These are phyloP conservation scores for Fusarium duplospermum DNA, from an alignment of 2,329 filamentous ascomycete species.

Conservation along the genomic window DNA sequence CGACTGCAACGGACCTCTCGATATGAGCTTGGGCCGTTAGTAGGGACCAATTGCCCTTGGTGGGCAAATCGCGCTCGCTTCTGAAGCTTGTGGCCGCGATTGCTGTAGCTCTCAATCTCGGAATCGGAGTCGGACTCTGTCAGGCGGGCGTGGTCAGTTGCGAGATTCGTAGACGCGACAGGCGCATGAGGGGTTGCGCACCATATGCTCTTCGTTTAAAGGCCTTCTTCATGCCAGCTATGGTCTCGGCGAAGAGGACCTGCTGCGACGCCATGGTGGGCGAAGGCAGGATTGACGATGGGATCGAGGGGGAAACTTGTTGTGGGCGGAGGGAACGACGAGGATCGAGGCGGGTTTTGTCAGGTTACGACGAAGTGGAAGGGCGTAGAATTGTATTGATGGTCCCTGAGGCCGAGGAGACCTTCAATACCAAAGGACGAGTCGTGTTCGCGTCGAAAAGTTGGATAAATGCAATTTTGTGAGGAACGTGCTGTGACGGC, in stretches of 20 bases:
- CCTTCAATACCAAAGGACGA: neutral
- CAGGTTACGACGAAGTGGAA: neutral
- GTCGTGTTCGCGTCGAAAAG: constrained; percentile 20
- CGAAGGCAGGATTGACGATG: constrained; percentile 18
- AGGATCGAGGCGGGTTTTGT: constrained; percentile 22
- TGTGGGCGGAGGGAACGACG: constrained; percentile 33
- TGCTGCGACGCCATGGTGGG: constrained; percentile 64
- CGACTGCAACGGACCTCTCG: constrained; percentile 67
- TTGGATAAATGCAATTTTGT: constrained; percentile 38
- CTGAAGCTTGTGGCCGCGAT: constrained; percentile 84
- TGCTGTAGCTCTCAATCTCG: constrained; percentile 75
- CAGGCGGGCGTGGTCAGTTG: constrained; percentile 37
- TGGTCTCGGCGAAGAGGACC: constrained; percentile 73
- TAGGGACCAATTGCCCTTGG: constrained; percentile 75
- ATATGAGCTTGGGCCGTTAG: constrained; percentile 74
- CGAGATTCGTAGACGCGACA: neutral
- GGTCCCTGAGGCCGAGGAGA: neutral
- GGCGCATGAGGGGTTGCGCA: constrained; percentile 46
- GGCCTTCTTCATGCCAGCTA: constrained; percentile 75
- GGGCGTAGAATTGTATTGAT: neutral
- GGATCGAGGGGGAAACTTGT: constrained; percentile 15
- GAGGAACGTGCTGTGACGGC: constrained; percentile 37
- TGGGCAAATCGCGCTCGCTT: constrained; percentile 78
- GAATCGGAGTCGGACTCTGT: constrained; percentile 84
- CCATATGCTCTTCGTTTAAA: constrained; percentile 73